Conservation (phyloP, 345 rosid genomes). For the Salix exigua region DNA sequence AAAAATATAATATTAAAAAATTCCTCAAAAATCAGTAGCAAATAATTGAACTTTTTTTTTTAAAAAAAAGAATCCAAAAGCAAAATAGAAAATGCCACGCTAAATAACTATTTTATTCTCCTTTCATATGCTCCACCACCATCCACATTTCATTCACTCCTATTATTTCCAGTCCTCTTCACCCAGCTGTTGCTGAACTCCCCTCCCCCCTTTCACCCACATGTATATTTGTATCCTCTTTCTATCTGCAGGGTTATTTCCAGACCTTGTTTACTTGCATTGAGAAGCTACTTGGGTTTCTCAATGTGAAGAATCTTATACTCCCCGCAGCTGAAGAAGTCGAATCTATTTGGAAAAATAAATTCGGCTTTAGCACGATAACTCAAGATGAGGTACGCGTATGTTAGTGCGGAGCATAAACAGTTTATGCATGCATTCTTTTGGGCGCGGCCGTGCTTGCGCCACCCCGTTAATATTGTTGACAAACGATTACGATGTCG, state of each 20-base stretch:
- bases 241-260: conserved; percentile 74
- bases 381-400: conserved; percentile 52
- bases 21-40: no score
- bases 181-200: no score
- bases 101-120: no score
- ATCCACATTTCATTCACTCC: no score
- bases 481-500: neutral
- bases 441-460: neutral
- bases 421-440: neutral
- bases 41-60: no score
- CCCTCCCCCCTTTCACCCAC: neutral
- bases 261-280: conserved; percentile 69
- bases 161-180: no score
- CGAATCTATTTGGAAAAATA: conserved; percentile 80
- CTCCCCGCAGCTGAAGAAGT: conserved; percentile 94
- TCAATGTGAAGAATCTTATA: conserved; percentile 61
- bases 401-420: neutral
- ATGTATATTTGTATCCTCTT: neutral
- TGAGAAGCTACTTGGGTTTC: conserved; percentile 60
- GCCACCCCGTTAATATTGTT: neutral
- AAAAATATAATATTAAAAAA: no score
- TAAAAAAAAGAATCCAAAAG: no score
- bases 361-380: conserved; percentile 69
- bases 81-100: no score
- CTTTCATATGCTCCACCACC: no score